Percentiles rank a stretch among this genome's conserved stretches.
These are phyloP conservation scores for Escovopsis sp. DNA, from an alignment of 2,329 filamentous ascomycete genomes.

Conservation along the genomic window DNA sequence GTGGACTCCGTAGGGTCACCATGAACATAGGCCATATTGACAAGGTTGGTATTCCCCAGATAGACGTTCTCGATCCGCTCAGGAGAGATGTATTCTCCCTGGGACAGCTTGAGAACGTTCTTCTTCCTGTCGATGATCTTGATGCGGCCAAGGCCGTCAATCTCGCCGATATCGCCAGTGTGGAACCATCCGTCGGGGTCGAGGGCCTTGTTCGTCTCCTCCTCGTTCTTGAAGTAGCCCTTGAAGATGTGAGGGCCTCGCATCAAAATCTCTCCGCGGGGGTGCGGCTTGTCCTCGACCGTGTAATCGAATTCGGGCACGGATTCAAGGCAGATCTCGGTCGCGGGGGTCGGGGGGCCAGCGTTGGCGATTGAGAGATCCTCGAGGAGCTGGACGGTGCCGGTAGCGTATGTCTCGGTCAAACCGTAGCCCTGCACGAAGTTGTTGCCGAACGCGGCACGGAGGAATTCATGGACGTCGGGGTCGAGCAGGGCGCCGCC, in stretches of 20 bases:
- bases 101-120: constrained; percentile 96
- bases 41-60: constrained; percentile 61
- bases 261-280: constrained; percentile 78
- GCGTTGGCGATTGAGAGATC: constrained; percentile 74
- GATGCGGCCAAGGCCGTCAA: constrained; percentile 78
- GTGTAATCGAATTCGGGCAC: constrained; percentile 92
- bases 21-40: constrained; percentile 77
- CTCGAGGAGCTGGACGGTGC: constrained; percentile 49
- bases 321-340: constrained; percentile 69
- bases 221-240: constrained; percentile 81
- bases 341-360: constrained; percentile 51
- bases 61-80: constrained; percentile 96
- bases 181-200: constrained; percentile 93
- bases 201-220: constrained; percentile 70
- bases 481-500: constrained; percentile 88
- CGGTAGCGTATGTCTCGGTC: constrained; percentile 81
- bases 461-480: constrained; percentile 74
- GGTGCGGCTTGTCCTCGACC: constrained; percentile 72
- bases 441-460: constrained; percentile 63
- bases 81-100: constrained; percentile 95
- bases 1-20: constrained; percentile 71
- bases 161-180: constrained; percentile 77
- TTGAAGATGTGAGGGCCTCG: constrained; percentile 68
- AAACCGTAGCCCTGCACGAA: constrained; percentile 85
- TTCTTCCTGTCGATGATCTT: constrained; percentile 93